Conservation (phyloP, 305 asterid genomes). For the Striga hermonthica region DNA sequence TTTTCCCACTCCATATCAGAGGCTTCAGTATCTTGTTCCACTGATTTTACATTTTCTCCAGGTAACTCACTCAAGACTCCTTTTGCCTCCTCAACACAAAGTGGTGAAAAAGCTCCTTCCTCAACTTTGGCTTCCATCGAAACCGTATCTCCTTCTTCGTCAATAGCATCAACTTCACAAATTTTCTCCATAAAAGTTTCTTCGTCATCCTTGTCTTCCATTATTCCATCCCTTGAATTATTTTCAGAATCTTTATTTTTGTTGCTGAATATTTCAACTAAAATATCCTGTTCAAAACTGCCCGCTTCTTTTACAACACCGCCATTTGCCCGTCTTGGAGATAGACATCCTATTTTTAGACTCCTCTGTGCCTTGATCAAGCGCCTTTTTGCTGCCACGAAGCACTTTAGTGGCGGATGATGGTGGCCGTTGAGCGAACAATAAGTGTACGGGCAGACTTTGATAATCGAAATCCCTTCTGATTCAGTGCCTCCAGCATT, state of each 20-base stretch:
- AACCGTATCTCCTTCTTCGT: constrained; percentile 14
- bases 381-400: constrained; percentile 61
- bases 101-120: neutral
- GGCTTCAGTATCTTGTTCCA: constrained; percentile 21
- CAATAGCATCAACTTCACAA: no score
- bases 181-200: no score
- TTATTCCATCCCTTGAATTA: constrained; percentile 20
- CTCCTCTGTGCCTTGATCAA: constrained; percentile 56
- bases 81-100: neutral
- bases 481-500: constrained; percentile 62
- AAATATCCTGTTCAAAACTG: no score
- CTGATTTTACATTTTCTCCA: constrained; percentile 23
- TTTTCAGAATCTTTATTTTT: neutral
- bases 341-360: constrained; percentile 38
- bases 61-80: constrained; percentile 29
- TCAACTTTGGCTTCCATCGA: constrained; percentile 16
- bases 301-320: neutral
- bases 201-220: constrained; percentile 27
- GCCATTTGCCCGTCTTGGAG: constrained; percentile 25
- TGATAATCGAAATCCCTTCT: constrained; percentile 58
- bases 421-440: constrained; percentile 91
- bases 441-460: constrained; percentile 76
- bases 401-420: constrained; percentile 71
- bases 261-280: neutral
- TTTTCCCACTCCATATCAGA: constrained; percentile 63